Conservation (phyloP, 2,329 filamentous ascomycete species). For the Calonectria naviculata region DNA sequence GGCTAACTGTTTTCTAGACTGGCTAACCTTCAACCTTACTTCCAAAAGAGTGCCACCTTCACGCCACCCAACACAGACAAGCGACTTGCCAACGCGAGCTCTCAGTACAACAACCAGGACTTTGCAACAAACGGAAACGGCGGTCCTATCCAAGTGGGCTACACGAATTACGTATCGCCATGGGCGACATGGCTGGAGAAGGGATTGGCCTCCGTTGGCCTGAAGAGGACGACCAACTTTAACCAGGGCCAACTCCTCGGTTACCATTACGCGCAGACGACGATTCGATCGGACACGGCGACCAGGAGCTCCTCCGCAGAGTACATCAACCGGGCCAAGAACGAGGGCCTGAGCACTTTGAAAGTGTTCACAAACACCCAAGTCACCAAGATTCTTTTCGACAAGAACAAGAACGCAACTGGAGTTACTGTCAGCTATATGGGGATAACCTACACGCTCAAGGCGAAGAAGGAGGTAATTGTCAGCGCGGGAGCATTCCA, state of each 20-base stretch:
- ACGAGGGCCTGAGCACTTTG: background rate
- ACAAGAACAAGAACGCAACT: background rate
- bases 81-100: background rate
- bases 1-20: background rate
- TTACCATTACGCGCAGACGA: background rate
- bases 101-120: background rate
- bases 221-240: background rate
- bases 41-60: background rate
- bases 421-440: background rate
- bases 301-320: background rate
- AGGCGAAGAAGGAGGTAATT: slow-evolving; percentile 31
- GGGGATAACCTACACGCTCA: slow-evolving; percentile 29
- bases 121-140: background rate
- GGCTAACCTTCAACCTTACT: background rate
- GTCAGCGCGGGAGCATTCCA: slow-evolving; percentile 31
- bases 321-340: background rate
- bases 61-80: background rate
- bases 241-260: background rate
- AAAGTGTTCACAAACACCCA: background rate
- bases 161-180: background rate
- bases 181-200: background rate
- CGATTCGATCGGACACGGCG: background rate
- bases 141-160: background rate
- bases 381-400: slow-evolving; percentile 8
- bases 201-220: background rate